phyloP scores from a whole-genome alignment of 768 basidiomycete species.

The Pisolithus sp. region DNA sequence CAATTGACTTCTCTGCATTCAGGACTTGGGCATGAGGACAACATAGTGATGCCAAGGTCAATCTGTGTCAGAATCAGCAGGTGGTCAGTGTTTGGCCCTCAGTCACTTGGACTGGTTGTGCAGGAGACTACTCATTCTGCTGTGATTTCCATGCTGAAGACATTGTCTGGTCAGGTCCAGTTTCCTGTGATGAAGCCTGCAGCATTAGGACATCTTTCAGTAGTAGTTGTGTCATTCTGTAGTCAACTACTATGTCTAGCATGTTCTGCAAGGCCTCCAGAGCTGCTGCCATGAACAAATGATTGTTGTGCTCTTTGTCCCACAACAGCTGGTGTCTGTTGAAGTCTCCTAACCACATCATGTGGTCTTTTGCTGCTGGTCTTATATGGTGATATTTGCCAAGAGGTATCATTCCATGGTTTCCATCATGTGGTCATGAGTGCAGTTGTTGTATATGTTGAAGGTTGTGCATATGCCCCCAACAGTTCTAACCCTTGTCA shows the following conservation, averaged over 20 bases:
- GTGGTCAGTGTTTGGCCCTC: conserved; percentile 5
- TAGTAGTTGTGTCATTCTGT: conserved; percentile 31
- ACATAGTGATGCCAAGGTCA: neutral
- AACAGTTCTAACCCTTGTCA: too few species aligned
- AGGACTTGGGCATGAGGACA: neutral
- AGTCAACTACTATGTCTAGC: conserved; percentile 16
- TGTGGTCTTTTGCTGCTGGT: too few species aligned
- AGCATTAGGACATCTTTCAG: conserved; percentile 32
- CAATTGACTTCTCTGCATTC: conserved; percentile 7
- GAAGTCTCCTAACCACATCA: too few species aligned
- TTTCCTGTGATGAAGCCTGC: conserved; percentile 22
- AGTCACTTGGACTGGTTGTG: neutral
- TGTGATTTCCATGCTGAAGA: conserved; percentile 3
- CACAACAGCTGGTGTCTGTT: too few species aligned
- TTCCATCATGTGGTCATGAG: too few species aligned
- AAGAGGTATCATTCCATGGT: too few species aligned
- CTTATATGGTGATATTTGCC: too few species aligned
- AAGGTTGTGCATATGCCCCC: too few species aligned
- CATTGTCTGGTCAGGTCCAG: conserved; percentile 9
- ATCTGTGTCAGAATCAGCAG: conserved; percentile 5
- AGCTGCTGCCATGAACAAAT: too few species aligned
- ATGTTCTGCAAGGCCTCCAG: conserved; percentile 25
- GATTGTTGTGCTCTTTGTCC: too few species aligned
- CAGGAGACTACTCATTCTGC: neutral
- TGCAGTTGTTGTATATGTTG: too few species aligned